These are phyloP conservation scores for Aristolochia californica DNA, from an alignment of 164 flowering plant genomes.

Conservation along the genomic window DNA sequence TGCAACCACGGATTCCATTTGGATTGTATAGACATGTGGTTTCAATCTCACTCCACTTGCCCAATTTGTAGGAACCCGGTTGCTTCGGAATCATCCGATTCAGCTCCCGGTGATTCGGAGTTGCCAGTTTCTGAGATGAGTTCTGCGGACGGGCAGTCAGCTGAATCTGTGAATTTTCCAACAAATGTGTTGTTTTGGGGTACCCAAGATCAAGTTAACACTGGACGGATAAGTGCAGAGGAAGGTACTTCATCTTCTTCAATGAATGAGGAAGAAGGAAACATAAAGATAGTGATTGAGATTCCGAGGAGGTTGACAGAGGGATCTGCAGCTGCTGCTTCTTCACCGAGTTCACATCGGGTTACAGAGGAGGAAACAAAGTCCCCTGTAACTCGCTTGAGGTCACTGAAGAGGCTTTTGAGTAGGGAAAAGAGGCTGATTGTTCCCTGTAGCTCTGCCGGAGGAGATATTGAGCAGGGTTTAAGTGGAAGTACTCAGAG, in stretches of 20 bases:
- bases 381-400: constrained; percentile 3
- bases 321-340: constrained; percentile 15
- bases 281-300: constrained; percentile 4
- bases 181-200: constrained; percentile 13
- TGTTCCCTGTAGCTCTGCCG: constrained; percentile 5
- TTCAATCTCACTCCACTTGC: constrained; percentile 57
- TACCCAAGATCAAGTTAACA: constrained; percentile 6
- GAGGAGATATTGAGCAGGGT: constrained; percentile 13
- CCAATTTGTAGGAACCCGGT: constrained; percentile 43
- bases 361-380: constrained; percentile 19
- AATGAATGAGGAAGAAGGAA: neutral
- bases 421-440: constrained; percentile 11
- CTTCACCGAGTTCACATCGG: constrained; percentile 20
- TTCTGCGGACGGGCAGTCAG: constrained; percentile 1
- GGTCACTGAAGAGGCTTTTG: constrained; percentile 13
- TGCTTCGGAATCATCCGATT: neutral
- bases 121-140: neutral
- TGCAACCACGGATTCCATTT: constrained; percentile 61
- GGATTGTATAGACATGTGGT: constrained; percentile 77
- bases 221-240: constrained; percentile 1
- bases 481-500: constrained; percentile 1
- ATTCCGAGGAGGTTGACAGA: constrained; percentile 5
- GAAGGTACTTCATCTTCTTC: constrained; percentile 2
- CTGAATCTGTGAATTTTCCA: constrained; percentile 7
- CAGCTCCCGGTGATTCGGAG: neutral